These are phyloP conservation scores for Achaetomiella virescens DNA, from an alignment of 495 filamentous ascomycete species.

Conservation along the genomic window DNA sequence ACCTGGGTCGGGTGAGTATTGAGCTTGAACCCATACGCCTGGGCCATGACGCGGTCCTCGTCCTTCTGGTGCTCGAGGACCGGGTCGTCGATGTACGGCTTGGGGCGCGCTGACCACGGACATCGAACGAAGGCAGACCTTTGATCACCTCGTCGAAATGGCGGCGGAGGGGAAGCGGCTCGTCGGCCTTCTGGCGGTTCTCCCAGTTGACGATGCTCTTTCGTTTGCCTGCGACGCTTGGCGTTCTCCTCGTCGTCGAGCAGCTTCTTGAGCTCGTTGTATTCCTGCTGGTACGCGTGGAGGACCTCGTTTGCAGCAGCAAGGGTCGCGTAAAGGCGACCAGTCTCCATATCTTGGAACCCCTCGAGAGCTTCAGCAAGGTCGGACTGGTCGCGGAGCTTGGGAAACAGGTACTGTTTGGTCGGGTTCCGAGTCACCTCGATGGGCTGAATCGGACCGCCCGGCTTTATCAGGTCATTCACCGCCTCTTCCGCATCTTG, in stretches of 20 bases:
- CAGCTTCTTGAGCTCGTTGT: slow-evolving; percentile 51
- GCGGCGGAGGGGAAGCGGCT: slow-evolving; percentile 23
- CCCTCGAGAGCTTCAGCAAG: slow-evolving; percentile 31
- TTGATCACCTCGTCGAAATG: slow-evolving; percentile 29
- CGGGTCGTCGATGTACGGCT: slow-evolving; percentile 29
- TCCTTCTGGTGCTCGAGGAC: slow-evolving; percentile 30
- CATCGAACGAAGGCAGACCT: slow-evolving; percentile 30
- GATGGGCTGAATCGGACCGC: slow-evolving; percentile 14
- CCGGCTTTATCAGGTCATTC: slow-evolving; percentile 8
- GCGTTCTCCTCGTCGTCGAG: slow-evolving; percentile 45
- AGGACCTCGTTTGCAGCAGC: slow-evolving; percentile 50
- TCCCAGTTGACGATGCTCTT: slow-evolving; percentile 33
- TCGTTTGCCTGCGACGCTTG: slow-evolving; percentile 37
- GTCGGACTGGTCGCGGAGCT: slow-evolving; percentile 33
- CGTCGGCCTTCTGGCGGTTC: slow-evolving; percentile 27
- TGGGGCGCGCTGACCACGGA: slow-evolving; percentile 37
- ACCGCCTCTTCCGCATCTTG: slow-evolving; percentile 19
- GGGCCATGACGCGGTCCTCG: slow-evolving; percentile 41
- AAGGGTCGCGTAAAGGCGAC: slow-evolving; percentile 49
- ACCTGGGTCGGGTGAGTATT: slow-evolving; percentile 33
- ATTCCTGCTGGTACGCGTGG: slow-evolving; percentile 59
- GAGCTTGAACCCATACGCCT: slow-evolving; percentile 42
- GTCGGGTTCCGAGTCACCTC: slow-evolving; percentile 21
- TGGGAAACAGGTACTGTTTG: slow-evolving; percentile 27
- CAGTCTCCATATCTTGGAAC: slow-evolving; percentile 31